phyloP scores from a whole-genome alignment of 768 basidiomycete genomes.

The Xerocomus brunneocitrinus region DNA sequence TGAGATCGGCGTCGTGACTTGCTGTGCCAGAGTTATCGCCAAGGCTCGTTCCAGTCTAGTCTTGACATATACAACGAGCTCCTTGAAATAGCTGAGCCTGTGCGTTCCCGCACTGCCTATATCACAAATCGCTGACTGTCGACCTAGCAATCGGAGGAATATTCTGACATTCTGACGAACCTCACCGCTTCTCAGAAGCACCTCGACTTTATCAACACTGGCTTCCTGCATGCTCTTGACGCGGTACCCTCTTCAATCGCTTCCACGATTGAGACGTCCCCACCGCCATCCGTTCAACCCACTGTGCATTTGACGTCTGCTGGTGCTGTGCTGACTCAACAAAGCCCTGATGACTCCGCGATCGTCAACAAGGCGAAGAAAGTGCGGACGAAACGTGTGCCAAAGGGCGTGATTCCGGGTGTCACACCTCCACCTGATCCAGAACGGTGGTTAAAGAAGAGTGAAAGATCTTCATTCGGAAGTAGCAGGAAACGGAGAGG shows the following conservation, averaged over 20 bases:
- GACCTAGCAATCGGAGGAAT: conserved; percentile 75
- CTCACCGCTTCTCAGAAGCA: conserved; percentile 77
- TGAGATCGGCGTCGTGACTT: conserved; percentile 13
- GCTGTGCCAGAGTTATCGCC: conserved; percentile 62
- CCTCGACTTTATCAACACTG: conserved; percentile 76
- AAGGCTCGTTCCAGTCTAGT: conserved; percentile 68
- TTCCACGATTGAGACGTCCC: conserved; percentile 54
- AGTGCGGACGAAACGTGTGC: conserved; percentile 63
- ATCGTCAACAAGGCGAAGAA: conserved; percentile 41
- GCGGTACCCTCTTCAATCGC: conserved; percentile 48
- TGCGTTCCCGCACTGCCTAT: conserved; percentile 37
- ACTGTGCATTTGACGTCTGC: conserved; percentile 23
- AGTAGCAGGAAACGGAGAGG: conserved; percentile 51
- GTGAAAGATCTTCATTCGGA: conserved; percentile 58
- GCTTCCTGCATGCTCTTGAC: conserved; percentile 62
- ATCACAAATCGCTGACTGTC: conserved; percentile 1
- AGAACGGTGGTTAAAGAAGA: conserved; percentile 87
- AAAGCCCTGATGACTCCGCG: conserved; percentile 32
- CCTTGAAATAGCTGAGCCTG: conserved; percentile 71
- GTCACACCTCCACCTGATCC: conserved; percentile 82
- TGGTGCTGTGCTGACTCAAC: conserved; percentile 22
- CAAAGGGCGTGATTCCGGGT: conserved; percentile 70
- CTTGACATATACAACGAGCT: conserved; percentile 78
- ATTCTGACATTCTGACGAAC: conserved; percentile 83
- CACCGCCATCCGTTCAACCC: conserved; percentile 49